phyloP scores from a whole-genome alignment of 1,284 basidiomycete species.

The Marasmius fiardii region DNA sequence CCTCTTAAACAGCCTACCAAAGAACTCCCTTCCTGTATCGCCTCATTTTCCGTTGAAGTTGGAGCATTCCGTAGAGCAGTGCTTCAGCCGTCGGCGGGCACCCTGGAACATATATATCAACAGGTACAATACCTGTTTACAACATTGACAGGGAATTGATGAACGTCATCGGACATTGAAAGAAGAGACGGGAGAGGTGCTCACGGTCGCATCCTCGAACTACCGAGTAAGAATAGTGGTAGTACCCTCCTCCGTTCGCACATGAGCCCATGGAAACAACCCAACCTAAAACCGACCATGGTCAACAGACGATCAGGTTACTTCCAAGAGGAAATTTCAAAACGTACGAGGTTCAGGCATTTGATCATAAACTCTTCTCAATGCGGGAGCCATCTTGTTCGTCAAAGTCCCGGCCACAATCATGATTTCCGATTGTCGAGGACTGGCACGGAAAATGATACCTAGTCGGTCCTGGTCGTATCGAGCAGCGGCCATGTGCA shows the following conservation, averaged over 20 bases:
- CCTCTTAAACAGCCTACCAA: slow-evolving; percentile 59
- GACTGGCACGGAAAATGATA: slow-evolving; percentile 97
- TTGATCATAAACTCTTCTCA: slow-evolving; percentile 95
- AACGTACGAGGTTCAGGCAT: slow-evolving; percentile 87
- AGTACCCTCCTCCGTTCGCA: slow-evolving; percentile 98
- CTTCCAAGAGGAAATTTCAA: not conserved
- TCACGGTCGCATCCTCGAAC: slow-evolving; percentile 97
- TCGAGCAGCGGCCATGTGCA: slow-evolving; percentile 98
- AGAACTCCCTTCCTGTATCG: slow-evolving; percentile 85
- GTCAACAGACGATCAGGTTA: not conserved
- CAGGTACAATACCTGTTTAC: slow-evolving; percentile 86
- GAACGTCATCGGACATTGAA: slow-evolving; percentile 3
- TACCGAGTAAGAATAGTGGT: slow-evolving; percentile 98
- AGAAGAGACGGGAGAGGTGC: slow-evolving; percentile 25
- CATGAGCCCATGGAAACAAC: slow-evolving; percentile 99
- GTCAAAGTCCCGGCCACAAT: slow-evolving; percentile 99
- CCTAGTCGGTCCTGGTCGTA: slow-evolving; percentile 99
- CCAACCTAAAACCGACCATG: slow-evolving; percentile 68
- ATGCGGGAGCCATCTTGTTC: slow-evolving; percentile 99
- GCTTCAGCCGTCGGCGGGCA: slow-evolving; percentile 96
- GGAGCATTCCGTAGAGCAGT: slow-evolving; percentile 90
- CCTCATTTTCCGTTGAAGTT: slow-evolving; percentile 97
- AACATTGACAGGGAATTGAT: not conserved
- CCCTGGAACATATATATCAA: slow-evolving; percentile 96
- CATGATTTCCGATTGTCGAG: slow-evolving; percentile 98